Percentiles rank a stretch among this genome's conserved stretches.
Evolutionary conservation across 2,329 filamentous ascomycete genomes (phyloP).

Genomic region (Fusarium marasasianum): DNA sequence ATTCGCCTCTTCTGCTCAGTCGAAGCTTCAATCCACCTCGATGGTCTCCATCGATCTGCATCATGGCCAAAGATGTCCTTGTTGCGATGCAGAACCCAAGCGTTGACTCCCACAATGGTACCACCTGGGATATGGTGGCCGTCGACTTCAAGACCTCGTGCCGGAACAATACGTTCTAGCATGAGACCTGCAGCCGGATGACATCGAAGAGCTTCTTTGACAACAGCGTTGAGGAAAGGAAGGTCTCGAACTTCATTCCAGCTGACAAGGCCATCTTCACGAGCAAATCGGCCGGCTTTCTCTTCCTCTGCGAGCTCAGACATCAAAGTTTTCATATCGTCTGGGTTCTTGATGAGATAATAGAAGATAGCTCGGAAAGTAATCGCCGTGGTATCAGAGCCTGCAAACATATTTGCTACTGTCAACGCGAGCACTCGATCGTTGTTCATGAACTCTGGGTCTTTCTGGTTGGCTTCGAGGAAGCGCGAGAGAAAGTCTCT

Average conservation of each 20-base stretch:
- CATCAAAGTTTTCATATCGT: slow-evolving; percentile 59
- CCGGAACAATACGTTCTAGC: slow-evolving; percentile 76
- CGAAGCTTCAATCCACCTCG: slow-evolving; percentile 64
- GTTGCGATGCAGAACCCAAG: slow-evolving; percentile 77
- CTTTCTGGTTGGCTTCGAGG: slow-evolving; percentile 11
- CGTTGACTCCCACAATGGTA: slow-evolving; percentile 77
- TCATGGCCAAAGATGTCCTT: slow-evolving; percentile 73
- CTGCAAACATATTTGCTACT: slow-evolving; percentile 30
- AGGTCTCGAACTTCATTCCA: slow-evolving; percentile 76
- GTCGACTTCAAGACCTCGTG: slow-evolving; percentile 67
- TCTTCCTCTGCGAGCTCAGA: slow-evolving; percentile 69
- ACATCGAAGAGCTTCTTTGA: slow-evolving; percentile 80
- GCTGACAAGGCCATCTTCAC: slow-evolving; percentile 65
- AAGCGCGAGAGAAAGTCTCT: slow-evolving; percentile 25
- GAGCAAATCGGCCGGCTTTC: slow-evolving; percentile 58
- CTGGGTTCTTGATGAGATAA: slow-evolving; percentile 9
- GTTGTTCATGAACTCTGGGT: slow-evolving; percentile 16
- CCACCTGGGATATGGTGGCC: slow-evolving; percentile 71
- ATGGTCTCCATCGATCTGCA: slow-evolving; percentile 64
- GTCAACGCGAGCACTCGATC: slow-evolving; percentile 22
- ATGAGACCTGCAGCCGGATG: slow-evolving; percentile 78
- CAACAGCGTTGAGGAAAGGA: slow-evolving; percentile 77
- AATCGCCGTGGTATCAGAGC: slow-evolving; percentile 30
- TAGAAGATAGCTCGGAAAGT: slow-evolving; percentile 26
- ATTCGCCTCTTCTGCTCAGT: slow-evolving; percentile 49